Conservation (phyloP, 2,329 filamentous ascomycete species). For the Fusarium scirpi region DNA sequence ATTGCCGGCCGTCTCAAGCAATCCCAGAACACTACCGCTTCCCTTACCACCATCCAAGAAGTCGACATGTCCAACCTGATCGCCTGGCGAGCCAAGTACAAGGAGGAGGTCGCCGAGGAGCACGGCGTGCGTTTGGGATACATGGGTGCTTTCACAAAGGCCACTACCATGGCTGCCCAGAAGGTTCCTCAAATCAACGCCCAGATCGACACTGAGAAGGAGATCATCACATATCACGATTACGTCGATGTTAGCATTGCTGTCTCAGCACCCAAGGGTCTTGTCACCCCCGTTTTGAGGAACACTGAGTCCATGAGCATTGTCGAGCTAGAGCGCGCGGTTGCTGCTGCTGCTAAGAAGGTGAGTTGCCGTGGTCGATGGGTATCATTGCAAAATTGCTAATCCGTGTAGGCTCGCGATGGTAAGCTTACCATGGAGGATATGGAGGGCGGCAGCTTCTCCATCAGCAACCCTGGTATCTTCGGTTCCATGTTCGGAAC, state of each 20-base stretch:
- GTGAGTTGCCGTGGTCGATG: constrained; percentile 59
- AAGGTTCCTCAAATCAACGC: constrained; percentile 80
- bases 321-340: constrained; percentile 62
- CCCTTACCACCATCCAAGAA: constrained; percentile 70
- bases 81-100: constrained; percentile 73
- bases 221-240: constrained; percentile 69
- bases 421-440: constrained; percentile 82
- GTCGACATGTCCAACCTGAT: constrained; percentile 73
- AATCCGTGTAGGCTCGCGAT: constrained; percentile 66
- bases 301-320: constrained; percentile 65
- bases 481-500: constrained; percentile 67
- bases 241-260: constrained; percentile 80
- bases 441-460: constrained; percentile 81
- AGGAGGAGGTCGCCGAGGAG: constrained; percentile 55
- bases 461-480: constrained; percentile 85
- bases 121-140: constrained; percentile 67
- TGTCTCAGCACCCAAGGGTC: constrained; percentile 76
- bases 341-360: constrained; percentile 72
- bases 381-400: not conserved
- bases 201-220: constrained; percentile 66
- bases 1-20: constrained; percentile 76
- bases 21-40: constrained; percentile 76
- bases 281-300: constrained; percentile 82
- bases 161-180: constrained; percentile 72
- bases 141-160: constrained; percentile 82